Evolutionary conservation across 1,284 basidiomycete species (phyloP).

Genomic region (Naganishia sp.): DNA sequence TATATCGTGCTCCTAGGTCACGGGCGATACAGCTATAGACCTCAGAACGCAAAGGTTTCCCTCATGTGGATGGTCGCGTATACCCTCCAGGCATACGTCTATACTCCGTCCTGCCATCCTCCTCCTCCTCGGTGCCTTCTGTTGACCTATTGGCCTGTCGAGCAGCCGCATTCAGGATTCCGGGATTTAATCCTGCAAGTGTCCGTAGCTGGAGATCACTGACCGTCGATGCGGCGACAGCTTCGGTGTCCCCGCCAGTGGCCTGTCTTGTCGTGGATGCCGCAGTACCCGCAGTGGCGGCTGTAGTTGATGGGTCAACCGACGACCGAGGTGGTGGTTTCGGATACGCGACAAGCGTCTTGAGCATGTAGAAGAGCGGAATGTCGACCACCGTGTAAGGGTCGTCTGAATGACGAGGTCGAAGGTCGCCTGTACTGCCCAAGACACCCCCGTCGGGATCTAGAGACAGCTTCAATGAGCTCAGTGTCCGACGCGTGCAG

Average conservation of each 20-base stretch:
- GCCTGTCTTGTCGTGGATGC: background rate
- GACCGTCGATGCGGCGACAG: background rate
- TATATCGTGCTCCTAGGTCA: background rate
- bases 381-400: slow-evolving; percentile 26
- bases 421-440: background rate
- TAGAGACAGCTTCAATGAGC: background rate
- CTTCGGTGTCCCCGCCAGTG: background rate
- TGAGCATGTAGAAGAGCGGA: slow-evolving; percentile 14
- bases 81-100: slow-evolving; percentile 25
- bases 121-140: background rate
- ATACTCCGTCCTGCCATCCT: slow-evolving; percentile 19
- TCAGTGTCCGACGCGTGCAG: background rate
- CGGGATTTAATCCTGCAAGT: slow-evolving; percentile 5
- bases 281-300: background rate
- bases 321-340: slow-evolving; percentile 5
- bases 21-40: background rate
- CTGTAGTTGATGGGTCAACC: slow-evolving; percentile 3
- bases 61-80: slow-evolving; percentile 1
- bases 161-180: background rate
- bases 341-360: slow-evolving; percentile 18
- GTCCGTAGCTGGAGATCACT: slow-evolving; percentile 12
- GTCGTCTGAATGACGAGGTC: slow-evolving; percentile 1
- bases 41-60: background rate
- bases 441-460: slow-evolving; percentile 18
- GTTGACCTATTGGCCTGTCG: background rate